These are phyloP conservation scores for Globomyces pollinis-pini DNA, from an alignment of 192 early-diverging fungal genomes.

Conservation along the genomic window DNA sequence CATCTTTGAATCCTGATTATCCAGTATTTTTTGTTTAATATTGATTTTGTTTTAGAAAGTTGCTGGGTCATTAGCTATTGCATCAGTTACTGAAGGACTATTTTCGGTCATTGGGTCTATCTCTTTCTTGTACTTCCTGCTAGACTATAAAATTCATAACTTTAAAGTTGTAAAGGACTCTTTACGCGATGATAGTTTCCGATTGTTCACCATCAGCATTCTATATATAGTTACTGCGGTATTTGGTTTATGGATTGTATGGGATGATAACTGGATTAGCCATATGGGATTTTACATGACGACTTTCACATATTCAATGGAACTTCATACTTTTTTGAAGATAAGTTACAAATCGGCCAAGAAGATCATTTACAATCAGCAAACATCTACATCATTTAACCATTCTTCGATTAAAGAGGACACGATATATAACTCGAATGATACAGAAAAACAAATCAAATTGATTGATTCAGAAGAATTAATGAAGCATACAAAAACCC, in stretches of 20 bases:
- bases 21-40: neutral
- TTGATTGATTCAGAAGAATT: no score
- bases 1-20: neutral
- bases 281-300: slow-evolving; percentile 5
- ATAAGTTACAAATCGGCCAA: slow-evolving; percentile 8
- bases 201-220: neutral
- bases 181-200: no score
- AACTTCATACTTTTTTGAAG: slow-evolving; percentile 3
- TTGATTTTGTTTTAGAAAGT: neutral
- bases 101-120: slow-evolving; percentile 7
- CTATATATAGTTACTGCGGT: neutral
- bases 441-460: no score
- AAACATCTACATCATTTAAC: no score
- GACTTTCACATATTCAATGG: neutral
- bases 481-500: no score
- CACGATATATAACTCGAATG: no score
- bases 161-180: neutral
- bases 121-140: neutral
- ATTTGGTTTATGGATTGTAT: slow-evolving; percentile 1
- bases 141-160: neutral
- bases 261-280: slow-evolving; percentile 1
- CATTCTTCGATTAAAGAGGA: no score
- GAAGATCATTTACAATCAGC: slow-evolving; percentile 1
- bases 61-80: neutral
- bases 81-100: neutral